A percentile compares a stretch with the other conserved stretches of the same genome.
phyloP scores from a whole-genome alignment of 768 basidiomycete genomes.

The Pulveroboletus sp. region DNA sequence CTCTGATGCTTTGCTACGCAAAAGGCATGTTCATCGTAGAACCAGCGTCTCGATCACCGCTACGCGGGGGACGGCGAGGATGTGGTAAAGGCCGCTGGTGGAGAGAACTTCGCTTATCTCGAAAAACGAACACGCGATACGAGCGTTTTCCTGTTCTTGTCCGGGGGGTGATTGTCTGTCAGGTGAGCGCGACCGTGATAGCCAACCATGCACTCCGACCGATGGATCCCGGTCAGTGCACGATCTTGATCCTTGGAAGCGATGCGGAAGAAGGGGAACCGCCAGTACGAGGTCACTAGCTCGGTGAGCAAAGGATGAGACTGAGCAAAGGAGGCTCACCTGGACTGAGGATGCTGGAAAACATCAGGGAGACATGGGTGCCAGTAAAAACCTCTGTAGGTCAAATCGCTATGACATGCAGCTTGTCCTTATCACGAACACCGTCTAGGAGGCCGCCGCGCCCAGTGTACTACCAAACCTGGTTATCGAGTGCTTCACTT shows the following conservation, averaged over 20 bases:
- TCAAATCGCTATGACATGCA: slow-evolving; percentile 10
- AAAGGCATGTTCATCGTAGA: slow-evolving; percentile 72
- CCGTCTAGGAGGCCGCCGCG: slow-evolving; percentile 29
- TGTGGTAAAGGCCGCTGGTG: slow-evolving; percentile 64
- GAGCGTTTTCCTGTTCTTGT: slow-evolving; percentile 9
- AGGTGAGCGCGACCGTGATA: slow-evolving; percentile 15
- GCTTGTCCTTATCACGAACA: slow-evolving; percentile 11
- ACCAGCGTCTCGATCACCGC: slow-evolving; percentile 53
- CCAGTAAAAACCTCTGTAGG: slow-evolving; percentile 5
- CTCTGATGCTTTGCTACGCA: slow-evolving; percentile 77
- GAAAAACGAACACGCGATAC: too few species aligned
- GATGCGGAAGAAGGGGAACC: slow-evolving; percentile 56
- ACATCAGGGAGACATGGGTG: slow-evolving; percentile 22
- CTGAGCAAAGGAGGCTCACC: slow-evolving; percentile 13
- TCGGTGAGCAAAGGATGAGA: not conserved
- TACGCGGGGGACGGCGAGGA: slow-evolving; percentile 60
- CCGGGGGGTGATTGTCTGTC: slow-evolving; percentile 1
- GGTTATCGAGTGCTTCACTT: slow-evolving; percentile 56
- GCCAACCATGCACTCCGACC: slow-evolving; percentile 29
- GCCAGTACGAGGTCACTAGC: slow-evolving; percentile 59
- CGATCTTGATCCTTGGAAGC: slow-evolving; percentile 43
- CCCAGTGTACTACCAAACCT: slow-evolving; percentile 49
- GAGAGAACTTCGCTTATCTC: slow-evolving; percentile 47
- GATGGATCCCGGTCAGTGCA: slow-evolving; percentile 23
- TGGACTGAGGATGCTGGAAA: slow-evolving; percentile 30